A percentile compares a stretch with the other conserved stretches of the same genome.
Evolutionary conservation across 2,329 filamentous ascomycete genomes (phyloP).

Genomic region (Claviceps cyperi): DNA sequence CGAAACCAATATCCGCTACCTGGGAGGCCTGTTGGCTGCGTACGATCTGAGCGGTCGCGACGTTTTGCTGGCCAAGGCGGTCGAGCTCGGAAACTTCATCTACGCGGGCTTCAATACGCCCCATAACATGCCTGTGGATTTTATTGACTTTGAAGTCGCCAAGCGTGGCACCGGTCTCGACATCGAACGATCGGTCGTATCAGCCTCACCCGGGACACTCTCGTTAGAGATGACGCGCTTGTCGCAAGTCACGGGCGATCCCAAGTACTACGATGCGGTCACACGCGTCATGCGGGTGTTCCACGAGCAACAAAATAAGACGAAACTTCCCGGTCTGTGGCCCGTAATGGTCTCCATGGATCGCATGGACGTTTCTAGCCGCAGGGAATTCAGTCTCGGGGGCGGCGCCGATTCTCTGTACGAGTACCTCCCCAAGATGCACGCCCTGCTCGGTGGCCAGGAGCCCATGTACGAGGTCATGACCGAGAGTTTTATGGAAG

Average conservation of each 20-base stretch:
- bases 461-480: conserved; percentile 40
- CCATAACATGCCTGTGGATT: conserved; percentile 46
- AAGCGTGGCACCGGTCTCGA: conserved; percentile 20
- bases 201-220: conserved; percentile 44
- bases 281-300: conserved; percentile 54
- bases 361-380: conserved; percentile 26
- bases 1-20: conserved; percentile 57
- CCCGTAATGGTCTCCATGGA: conserved; percentile 47
- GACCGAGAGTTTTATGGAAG: conserved; percentile 40
- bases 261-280: conserved; percentile 61
- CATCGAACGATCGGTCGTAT: conserved; percentile 24
- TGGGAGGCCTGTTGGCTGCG: conserved; percentile 54
- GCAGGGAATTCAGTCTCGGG: conserved; percentile 21
- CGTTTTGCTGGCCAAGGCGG: conserved; percentile 45
- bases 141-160: conserved; percentile 28
- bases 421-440: conserved; percentile 90
- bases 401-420: conserved; percentile 40
- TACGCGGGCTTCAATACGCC: conserved; percentile 55
- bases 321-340: conserved; percentile 59
- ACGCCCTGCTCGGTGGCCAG: conserved; percentile 41
- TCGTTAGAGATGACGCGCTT: conserved; percentile 60
- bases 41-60: conserved; percentile 49
- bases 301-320: conserved; percentile 48
- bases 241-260: conserved; percentile 56
- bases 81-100: conserved; percentile 48